Percentiles rank a stretch among this genome's conserved stretches.
These are phyloP conservation scores for Colletotrichum spaethianum DNA, from an alignment of 2,329 filamentous ascomycete genomes.

Conservation along the genomic window DNA sequence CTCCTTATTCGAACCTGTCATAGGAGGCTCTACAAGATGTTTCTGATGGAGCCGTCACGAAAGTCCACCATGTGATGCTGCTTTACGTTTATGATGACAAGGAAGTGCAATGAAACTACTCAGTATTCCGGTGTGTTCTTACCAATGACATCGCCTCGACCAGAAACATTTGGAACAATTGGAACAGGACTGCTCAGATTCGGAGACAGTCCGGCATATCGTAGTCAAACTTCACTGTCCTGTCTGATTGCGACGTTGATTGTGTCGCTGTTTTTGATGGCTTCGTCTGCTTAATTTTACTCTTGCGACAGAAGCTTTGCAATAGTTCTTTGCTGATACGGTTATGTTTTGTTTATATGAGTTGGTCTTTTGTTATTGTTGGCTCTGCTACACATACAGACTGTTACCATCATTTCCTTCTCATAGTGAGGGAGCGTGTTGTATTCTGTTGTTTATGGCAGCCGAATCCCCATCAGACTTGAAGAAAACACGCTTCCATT, in stretches of 20 bases:
- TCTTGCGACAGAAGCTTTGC: too few species aligned
- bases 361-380: too few species aligned
- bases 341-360: too few species aligned
- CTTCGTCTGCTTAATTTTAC: too few species aligned
- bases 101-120: background rate
- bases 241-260: background rate
- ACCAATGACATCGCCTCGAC: slow-evolving; percentile 3
- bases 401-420: too few species aligned
- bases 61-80: slow-evolving; percentile 4
- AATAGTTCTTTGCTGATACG: too few species aligned
- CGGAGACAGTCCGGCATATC: background rate
- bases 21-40: background rate
- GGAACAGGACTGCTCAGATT: too few species aligned
- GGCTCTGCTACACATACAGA: too few species aligned
- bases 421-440: too few species aligned
- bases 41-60: background rate
- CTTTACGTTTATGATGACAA: background rate
- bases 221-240: background rate
- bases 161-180: background rate
- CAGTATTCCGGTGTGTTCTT: slow-evolving; percentile 10
- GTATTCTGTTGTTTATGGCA: too few species aligned
- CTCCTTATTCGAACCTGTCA: background rate
- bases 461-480: too few species aligned
- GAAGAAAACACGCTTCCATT: too few species aligned
- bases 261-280: background rate